Conservation (phyloP, 331 rosid genomes). For the Prunus yedoensis region DNA sequence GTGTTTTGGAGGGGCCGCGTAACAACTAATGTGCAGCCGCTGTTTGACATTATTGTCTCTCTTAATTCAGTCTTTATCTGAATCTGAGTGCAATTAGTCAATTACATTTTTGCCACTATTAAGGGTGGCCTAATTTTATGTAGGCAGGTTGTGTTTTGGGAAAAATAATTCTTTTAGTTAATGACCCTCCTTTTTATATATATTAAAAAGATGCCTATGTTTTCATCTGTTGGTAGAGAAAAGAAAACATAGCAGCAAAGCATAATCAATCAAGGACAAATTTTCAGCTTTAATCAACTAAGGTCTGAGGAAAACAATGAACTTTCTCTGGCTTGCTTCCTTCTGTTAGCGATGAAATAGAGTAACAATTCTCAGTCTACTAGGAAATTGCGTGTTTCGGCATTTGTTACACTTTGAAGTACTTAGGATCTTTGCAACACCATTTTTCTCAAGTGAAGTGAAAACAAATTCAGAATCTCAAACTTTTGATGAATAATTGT, state of each 20-base stretch:
- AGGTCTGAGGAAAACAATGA: neutral
- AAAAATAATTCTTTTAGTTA: no score
- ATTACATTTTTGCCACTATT: slow-evolving; percentile 24
- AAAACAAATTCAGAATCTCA: no score
- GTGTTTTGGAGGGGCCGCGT: slow-evolving; percentile 27
- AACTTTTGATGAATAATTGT: neutral
- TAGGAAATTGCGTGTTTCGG: neutral
- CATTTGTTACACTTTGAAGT: neutral
- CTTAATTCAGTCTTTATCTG: neutral
- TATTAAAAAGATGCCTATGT: no score
- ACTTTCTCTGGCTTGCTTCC: neutral
- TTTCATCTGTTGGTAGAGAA: neutral
- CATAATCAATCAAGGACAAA: neutral
- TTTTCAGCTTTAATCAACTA: neutral
- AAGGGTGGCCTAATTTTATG: neutral
- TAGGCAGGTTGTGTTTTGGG: no score
- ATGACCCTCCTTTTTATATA: no score
- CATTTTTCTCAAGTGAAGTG: neutral
- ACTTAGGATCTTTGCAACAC: neutral
- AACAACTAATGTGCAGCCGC: slow-evolving; percentile 2
- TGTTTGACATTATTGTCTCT: slow-evolving; percentile 21
- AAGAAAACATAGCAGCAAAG: neutral
- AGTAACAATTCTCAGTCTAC: neutral
- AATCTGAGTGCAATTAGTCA: slow-evolving; percentile 7
- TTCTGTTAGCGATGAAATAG: no score